Percentiles rank a stretch among this genome's conserved stretches.
Conservation (phyloP, 805 yeast genomes). For the Tetrapisispora taiwanensis region DNA sequence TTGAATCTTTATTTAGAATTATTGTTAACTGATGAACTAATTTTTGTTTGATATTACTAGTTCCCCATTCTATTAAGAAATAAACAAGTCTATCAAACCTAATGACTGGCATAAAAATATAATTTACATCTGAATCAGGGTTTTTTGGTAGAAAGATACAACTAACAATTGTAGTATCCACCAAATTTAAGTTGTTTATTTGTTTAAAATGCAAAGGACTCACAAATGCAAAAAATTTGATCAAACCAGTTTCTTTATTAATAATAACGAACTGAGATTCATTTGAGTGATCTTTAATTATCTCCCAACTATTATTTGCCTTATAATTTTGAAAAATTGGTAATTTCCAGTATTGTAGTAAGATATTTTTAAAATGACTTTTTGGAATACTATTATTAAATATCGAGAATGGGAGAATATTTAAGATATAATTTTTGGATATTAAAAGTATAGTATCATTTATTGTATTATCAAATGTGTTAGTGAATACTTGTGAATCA, state of each 20-base stretch:
- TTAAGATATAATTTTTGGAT: conserved; percentile 8
- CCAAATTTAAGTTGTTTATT: conserved; percentile 16
- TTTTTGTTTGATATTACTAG: conserved; percentile 9
- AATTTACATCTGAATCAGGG: neutral
- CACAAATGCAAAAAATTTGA: conserved; percentile 18
- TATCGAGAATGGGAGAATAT: conserved; percentile 6
- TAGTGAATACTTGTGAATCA: conserved; percentile 11
- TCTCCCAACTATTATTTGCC: conserved; percentile 11
- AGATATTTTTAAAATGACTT: conserved; percentile 1
- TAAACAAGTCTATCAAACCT: conserved; percentile 15
- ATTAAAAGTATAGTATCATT: conserved; percentile 11
- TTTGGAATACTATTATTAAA: neutral
- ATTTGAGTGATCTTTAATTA: conserved; percentile 7
- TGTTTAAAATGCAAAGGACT: conserved; percentile 11
- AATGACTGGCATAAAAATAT: conserved; percentile 15
- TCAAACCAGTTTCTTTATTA: conserved; percentile 7
- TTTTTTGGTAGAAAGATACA: conserved; percentile 13
- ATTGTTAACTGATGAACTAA: conserved; percentile 21
- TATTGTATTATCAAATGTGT: neutral
- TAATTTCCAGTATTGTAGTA: conserved; percentile 18
- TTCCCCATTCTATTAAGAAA: conserved; percentile 23
- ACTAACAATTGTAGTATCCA: conserved; percentile 10
- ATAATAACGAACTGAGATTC: conserved; percentile 11
- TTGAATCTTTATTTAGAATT: conserved; percentile 7
- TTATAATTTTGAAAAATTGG: conserved; percentile 2